Evolutionary conservation across 345 rosid species (phyloP).

Genomic region (Linum tenue): DNA sequence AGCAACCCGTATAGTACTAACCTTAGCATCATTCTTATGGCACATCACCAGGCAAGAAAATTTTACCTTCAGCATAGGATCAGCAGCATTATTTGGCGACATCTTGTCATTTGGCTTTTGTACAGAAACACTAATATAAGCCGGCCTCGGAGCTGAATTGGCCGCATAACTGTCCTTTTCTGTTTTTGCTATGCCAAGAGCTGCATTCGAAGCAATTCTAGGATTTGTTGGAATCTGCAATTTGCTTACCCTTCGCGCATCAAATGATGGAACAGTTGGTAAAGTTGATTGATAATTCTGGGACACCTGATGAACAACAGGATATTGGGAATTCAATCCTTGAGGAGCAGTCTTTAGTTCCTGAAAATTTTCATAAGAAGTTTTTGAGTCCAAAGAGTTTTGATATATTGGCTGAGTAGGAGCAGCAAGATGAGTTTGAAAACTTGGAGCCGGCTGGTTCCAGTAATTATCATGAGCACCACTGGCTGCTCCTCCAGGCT

Average conservation of each 20-base stretch:
- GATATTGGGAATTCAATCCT: constrained; percentile 47
- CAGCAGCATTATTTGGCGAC: constrained; percentile 42
- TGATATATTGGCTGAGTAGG: constrained; percentile 48
- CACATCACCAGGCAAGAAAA: constrained; percentile 12
- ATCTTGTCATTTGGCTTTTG: constrained; percentile 50
- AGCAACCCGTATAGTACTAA: neutral
- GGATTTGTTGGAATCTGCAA: constrained; percentile 97
- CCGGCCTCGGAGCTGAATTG: constrained; percentile 52
- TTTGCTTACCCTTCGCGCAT: constrained; percentile 63
- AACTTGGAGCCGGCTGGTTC: constrained; percentile 49
- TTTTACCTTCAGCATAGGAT: constrained; percentile 61
- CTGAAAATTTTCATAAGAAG: constrained; percentile 53
- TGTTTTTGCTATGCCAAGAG: constrained; percentile 53
- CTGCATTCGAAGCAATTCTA: constrained; percentile 88
- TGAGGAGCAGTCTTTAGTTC: constrained; percentile 64
- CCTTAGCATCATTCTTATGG: neutral
- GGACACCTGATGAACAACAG: constrained; percentile 37
- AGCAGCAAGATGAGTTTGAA: constrained; percentile 52
- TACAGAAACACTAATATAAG: constrained; percentile 65
- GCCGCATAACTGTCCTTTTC: constrained; percentile 47
- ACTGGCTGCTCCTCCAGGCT: constrained; percentile 53
- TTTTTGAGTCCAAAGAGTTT: constrained; percentile 51
- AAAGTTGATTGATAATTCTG: constrained; percentile 42
- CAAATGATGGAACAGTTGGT: constrained; percentile 40
- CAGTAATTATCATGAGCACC: constrained; percentile 65